These are phyloP conservation scores for Papiliotrema nemorosa DNA, from an alignment of 1,284 basidiomycete genomes.

Conservation along the genomic window DNA sequence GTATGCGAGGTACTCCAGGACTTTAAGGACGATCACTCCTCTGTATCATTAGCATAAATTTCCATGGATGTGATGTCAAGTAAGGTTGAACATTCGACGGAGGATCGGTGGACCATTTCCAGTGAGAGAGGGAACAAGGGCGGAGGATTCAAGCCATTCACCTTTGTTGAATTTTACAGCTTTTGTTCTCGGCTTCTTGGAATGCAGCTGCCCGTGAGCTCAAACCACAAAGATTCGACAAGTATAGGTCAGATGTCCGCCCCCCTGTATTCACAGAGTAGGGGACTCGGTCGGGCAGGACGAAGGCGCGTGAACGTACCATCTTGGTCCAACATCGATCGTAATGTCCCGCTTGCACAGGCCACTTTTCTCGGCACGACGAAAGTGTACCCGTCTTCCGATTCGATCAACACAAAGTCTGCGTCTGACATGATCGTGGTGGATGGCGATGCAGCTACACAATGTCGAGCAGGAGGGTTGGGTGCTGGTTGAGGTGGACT, in stretches of 20 bases:
- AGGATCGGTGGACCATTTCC: too few species aligned
- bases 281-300: neutral
- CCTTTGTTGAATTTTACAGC: slow-evolving; percentile 49
- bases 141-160: slow-evolving; percentile 12
- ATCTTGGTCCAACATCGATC: slow-evolving; percentile 46
- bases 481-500: too few species aligned
- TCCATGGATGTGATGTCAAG: too few species aligned
- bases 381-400: slow-evolving; percentile 46
- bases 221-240: neutral
- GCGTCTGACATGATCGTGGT: slow-evolving; percentile 27
- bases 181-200: slow-evolving; percentile 47
- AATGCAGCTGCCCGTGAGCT: slow-evolving; percentile 38
- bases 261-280: neutral
- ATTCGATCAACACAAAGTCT: slow-evolving; percentile 46
- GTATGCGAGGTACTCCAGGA: slow-evolving; percentile 57
- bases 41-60: slow-evolving; percentile 3
- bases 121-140: neutral
- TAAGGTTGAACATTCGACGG: too few species aligned
- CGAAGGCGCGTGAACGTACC: slow-evolving; percentile 22
- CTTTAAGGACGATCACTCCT: slow-evolving; percentile 56
- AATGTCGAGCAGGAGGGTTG: too few species aligned
- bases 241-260: neutral
- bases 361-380: slow-evolving; percentile 45
- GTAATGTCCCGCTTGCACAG: slow-evolving; percentile 45
- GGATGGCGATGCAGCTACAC: too few species aligned